Base-by-base conservation (phyloP, 352 stramenopile species). In the Phytophthora pini region DNA sequence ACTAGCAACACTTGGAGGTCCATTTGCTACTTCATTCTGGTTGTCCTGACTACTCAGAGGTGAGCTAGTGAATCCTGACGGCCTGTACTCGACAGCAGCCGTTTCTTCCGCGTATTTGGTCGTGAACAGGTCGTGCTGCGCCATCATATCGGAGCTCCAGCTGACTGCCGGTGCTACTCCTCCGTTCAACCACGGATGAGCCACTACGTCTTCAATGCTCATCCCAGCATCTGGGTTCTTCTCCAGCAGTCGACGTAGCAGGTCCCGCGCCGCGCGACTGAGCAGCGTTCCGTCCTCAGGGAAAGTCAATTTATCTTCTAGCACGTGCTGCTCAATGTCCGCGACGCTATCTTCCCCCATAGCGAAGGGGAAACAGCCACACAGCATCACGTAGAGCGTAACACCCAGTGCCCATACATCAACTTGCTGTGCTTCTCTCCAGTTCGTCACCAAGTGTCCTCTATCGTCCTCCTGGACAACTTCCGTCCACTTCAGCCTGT, bases 351-450 rank as follows among this genome's bases (percentile, higher is more conserved):
- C 56, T 9, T 76, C 54, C 0, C 52, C 40, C 27, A 20, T 59
- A 36, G 68, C 57, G 40, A 92, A 93, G 1, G 85, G 85, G 49
- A 87, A 91, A 12, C 65, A 65, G 1, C 73, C 80, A 32, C 77
- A 92, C 2, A 94, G 63, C 59, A 94, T 70, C 46, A 88, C 68
- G 50, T 85, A 92, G 56, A 92, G 80, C 5, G 81, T 90, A 24
- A 95, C 77, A 3, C 87, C 87, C 6, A 95, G 70, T 2, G 84
- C 82, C 80, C 80, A 95, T 8, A 86, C 52, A 59, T 95, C 87
- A 7, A 93, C 39, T 44, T 93, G 87, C 36, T 80, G 75, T 0
- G 82, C 87, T 15, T 91, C 77, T 26, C 48, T 53, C 84, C 84
- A 93, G 49, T 64, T 80, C 11, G 29, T 52, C 50, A 88, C 61